Percentiles rank a stretch among this genome's conserved stretches.
Evolutionary conservation across 768 basidiomycete species (phyloP).

Genomic region (Leccinum subgranulosum): DNA sequence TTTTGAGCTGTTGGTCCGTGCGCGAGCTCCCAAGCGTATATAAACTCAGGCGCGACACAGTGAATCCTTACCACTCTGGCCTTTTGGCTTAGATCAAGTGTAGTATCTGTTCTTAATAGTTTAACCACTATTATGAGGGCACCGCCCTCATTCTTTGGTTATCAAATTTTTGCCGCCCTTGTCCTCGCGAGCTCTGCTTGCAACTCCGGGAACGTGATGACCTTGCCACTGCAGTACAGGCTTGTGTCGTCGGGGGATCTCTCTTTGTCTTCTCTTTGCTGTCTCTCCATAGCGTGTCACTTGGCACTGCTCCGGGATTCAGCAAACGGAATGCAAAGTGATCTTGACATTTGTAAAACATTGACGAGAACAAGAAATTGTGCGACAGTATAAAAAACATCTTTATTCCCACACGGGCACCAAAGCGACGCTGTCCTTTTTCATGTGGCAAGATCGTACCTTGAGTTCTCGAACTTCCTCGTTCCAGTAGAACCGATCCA

Average conservation of each 20-base stretch:
- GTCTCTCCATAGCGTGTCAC: not conserved
- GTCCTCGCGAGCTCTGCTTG: constrained; percentile 37
- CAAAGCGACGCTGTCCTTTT: constrained; percentile 21
- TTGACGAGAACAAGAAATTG: not conserved
- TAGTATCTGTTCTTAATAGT: constrained; percentile 74
- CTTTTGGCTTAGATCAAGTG: constrained; percentile 77
- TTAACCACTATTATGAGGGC: constrained; percentile 57
- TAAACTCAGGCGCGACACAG: not conserved
- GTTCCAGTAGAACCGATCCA: constrained; percentile 23
- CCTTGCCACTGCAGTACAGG: constrained; percentile 40
- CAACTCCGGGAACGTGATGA: constrained; percentile 40
- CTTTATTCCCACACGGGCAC: constrained; percentile 14
- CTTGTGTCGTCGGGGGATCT: constrained; percentile 64
- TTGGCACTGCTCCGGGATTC: not conserved
- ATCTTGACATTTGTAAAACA: not conserved
- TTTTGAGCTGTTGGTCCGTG: constrained; percentile 18
- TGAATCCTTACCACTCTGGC: constrained; percentile 36
- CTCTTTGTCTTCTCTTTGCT: constrained; percentile 20
- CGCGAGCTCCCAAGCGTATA: constrained; percentile 5
- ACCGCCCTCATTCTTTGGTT: constrained; percentile 53
- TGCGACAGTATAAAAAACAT: not conserved
- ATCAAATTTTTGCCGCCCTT: constrained; percentile 38
- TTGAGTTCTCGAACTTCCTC: constrained; percentile 13
- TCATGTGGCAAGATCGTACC: constrained; percentile 11
- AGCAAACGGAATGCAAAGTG: constrained; percentile 14